Evolutionary conservation across 164 flowering plant genomes (phyloP).

Genomic region (Euptelea pleiosperma): DNA sequence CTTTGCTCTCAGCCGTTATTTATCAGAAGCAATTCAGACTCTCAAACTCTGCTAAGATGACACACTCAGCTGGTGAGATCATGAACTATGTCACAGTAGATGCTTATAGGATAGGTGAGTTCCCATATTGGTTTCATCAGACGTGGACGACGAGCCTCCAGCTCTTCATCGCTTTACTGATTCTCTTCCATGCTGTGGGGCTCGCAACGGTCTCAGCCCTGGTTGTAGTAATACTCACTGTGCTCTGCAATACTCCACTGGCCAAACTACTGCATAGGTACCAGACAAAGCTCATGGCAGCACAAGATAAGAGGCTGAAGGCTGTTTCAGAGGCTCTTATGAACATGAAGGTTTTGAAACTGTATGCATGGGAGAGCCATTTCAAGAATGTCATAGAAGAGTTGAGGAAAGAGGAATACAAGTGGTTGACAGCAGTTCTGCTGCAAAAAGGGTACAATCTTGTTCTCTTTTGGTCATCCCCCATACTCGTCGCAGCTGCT

Average conservation of each 20-base stretch:
- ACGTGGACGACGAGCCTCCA: constrained; percentile 64
- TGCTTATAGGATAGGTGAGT: constrained; percentile 74
- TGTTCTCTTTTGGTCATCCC: constrained; percentile 64
- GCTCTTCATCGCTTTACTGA: constrained; percentile 44
- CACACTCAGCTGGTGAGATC: constrained; percentile 59
- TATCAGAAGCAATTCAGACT: constrained; percentile 42
- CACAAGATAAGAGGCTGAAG: constrained; percentile 59
- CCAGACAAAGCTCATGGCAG: constrained; percentile 52
- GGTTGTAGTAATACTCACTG: constrained; percentile 43
- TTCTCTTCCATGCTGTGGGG: constrained; percentile 52
- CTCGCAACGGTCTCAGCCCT: constrained; percentile 56
- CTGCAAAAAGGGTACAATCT: constrained; percentile 36
- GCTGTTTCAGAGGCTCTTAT: constrained; percentile 50
- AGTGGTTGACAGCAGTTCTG: constrained; percentile 55
- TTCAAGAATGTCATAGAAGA: constrained; percentile 45
- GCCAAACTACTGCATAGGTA: constrained; percentile 58
- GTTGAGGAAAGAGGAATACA: constrained; percentile 43
- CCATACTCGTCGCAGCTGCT: constrained; percentile 58
- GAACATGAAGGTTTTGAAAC: constrained; percentile 62
- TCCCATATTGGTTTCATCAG: constrained; percentile 70
- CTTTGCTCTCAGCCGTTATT: constrained; percentile 40
- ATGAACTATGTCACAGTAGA: constrained; percentile 64
- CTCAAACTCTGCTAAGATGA: constrained; percentile 32
- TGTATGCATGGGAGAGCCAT: constrained; percentile 76
- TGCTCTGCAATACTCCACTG: constrained; percentile 54